Conservation (phyloP, 2,329 filamentous ascomycete genomes). For the Trichoderma aggressivum region DNA sequence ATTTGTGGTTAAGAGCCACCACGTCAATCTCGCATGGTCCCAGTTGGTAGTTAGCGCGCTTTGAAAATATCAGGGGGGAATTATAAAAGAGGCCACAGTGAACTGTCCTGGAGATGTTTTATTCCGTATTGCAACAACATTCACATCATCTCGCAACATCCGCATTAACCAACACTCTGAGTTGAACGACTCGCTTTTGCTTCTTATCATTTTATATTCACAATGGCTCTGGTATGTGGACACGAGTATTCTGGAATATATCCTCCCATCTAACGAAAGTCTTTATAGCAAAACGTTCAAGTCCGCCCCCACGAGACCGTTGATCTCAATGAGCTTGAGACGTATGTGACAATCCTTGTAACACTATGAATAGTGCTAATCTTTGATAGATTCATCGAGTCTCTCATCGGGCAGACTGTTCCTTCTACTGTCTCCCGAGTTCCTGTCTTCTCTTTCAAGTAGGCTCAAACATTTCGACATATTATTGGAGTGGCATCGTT, state of each 20-base stretch:
- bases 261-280: not conserved
- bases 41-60: not conserved
- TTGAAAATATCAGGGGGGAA: not conserved
- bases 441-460: conserved; percentile 3
- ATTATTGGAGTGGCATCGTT: not conserved
- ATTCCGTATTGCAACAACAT: not conserved
- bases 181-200: not conserved
- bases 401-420: not conserved
- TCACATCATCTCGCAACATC: not conserved
- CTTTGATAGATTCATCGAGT: not conserved
- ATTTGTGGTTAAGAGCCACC: not conserved
- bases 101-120: not conserved
- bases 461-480: not conserved
- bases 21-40: not conserved
- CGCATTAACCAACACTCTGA: not conserved
- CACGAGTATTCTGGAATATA: not conserved
- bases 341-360: not conserved
- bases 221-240: not conserved
- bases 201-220: not conserved
- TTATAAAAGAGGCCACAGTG: not conserved
- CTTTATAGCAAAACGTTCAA: not conserved
- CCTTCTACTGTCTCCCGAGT: not conserved
- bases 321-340: not conserved
- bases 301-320: not conserved
- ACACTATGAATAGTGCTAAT: not conserved